Evolutionary conservation across 2,329 filamentous ascomycete genomes (phyloP), one percentile per base, ranked within the genome.

Genomic region (Diaporthe ilicicola): DNA sequence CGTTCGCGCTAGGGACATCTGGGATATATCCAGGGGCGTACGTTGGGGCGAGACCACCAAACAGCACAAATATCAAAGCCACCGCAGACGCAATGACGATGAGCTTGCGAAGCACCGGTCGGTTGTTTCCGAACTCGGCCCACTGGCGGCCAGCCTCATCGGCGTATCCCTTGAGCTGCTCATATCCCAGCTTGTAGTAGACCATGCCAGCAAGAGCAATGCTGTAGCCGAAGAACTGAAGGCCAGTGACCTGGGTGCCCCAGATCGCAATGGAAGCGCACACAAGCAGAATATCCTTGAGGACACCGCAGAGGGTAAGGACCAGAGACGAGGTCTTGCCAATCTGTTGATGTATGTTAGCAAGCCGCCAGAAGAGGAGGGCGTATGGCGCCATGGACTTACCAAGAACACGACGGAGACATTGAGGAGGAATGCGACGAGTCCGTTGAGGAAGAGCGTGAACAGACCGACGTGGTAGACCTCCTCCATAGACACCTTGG

Each of bases 271-370:
- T 94, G 73, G 92, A 94, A 55, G 92, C 92, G 67, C 86, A 85
- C 72, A 96, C 93, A 64, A 96, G 91, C 77, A 96, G 88, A 71
- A 96, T 93, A 82, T 96, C 93, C 88, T 95, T 96, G 74, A 96
- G 90, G 48, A 96, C 93, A 85, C 93, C 93, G 79, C 92, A 95
- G 56, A 96, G 91, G 39, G 94, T 96, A 78, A 96, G 91, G 76
- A 95, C 92, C 68, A 96, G 91, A 66, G 93, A 93, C 1, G 93
- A 95, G 19, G 93, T 95, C 86, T 93, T 95, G 85, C 93, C 93
- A 79, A 96, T 95, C 93, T 95, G 75, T 55, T 42, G 13, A 24
- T 8, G 15, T 7, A 8, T 37, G 10, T 64, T 27, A 64, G 44
- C 24, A 37, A 50, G 59, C 44, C 1, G 22, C 32, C 17, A 61